These are phyloP conservation scores for Fistulifera solaris DNA, from an alignment of 108 stramenopile genomes.

Conservation along the genomic window DNA sequence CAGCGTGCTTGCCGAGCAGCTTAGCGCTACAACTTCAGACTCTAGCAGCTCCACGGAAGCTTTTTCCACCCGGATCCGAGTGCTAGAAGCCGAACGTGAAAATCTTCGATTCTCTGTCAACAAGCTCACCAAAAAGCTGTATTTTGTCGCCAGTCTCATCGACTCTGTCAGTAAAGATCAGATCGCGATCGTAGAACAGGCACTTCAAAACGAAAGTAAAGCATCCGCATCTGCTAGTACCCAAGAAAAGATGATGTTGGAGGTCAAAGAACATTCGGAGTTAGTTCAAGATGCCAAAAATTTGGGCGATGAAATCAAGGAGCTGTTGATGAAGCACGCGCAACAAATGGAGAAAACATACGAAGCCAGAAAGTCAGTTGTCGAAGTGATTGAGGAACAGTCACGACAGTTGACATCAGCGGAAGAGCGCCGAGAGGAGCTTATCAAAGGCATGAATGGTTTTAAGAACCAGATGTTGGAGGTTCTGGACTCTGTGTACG, in stretches of 20 bases:
- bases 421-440: slow-evolving; percentile 28
- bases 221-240: slow-evolving; percentile 31
- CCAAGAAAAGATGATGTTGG: slow-evolving; percentile 38
- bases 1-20: slow-evolving; percentile 34
- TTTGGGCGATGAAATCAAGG: slow-evolving; percentile 47
- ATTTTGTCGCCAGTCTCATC: slow-evolving; percentile 39
- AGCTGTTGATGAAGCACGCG: slow-evolving; percentile 44
- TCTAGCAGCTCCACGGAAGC: slow-evolving; percentile 10
- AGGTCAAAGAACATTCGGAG: slow-evolving; percentile 36
- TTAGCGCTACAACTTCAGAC: slow-evolving; percentile 37
- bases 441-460: slow-evolving; percentile 37
- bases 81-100: slow-evolving; percentile 43
- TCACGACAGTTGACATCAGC: slow-evolving; percentile 26
- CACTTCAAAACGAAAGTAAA: slow-evolving; percentile 38
- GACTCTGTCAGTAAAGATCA: slow-evolving; percentile 56
- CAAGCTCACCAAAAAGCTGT: slow-evolving; percentile 41
- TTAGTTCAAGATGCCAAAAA: slow-evolving; percentile 35
- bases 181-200: slow-evolving; percentile 45
- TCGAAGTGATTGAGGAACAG: slow-evolving; percentile 39
- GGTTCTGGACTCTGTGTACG: slow-evolving; percentile 6
- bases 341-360: slow-evolving; percentile 33
- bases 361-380: slow-evolving; percentile 28
- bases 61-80: slow-evolving; percentile 28
- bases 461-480: slow-evolving; percentile 38
- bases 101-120: slow-evolving; percentile 32